These are phyloP conservation scores for Warburgia ugandensis DNA, from an alignment of 164 flowering plant genomes.

Conservation along the genomic window DNA sequence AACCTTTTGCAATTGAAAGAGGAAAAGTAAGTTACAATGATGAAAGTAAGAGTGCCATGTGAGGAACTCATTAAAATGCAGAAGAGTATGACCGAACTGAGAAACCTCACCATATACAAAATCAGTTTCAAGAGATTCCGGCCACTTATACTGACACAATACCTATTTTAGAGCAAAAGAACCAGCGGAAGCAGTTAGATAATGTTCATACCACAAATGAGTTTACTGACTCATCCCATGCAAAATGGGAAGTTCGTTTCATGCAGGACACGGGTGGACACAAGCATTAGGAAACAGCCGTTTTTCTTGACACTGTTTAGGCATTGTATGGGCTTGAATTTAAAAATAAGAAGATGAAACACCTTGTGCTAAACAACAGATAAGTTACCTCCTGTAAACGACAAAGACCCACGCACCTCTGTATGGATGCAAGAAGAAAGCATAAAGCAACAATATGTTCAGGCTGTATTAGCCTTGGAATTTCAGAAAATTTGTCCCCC, in stretches of 20 bases:
- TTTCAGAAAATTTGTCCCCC: slow-evolving; percentile 60
- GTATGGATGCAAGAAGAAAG: slow-evolving; percentile 63
- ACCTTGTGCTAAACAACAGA: neutral
- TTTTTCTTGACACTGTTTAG: too few relatives aligned
- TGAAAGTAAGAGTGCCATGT: too few relatives aligned
- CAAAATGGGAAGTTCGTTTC: too few relatives aligned
- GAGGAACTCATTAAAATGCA: neutral
- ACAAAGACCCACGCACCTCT: slow-evolving; percentile 69
- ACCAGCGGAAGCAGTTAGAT: neutral
- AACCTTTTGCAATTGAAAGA: slow-evolving; percentile 29
- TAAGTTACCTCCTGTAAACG: slow-evolving; percentile 64
- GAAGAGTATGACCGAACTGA: neutral
- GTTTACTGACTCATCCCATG: too few relatives aligned
- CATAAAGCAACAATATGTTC: slow-evolving; percentile 54
- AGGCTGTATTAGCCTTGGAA: slow-evolving; percentile 35
- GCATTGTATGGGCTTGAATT: too few relatives aligned
- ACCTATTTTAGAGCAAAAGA: slow-evolving; percentile 26
- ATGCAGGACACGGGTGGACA: neutral
- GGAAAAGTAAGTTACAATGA: neutral
- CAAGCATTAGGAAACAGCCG: neutral
- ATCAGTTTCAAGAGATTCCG: slow-evolving; percentile 66
- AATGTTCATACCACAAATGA: neutral
- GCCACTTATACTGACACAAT: slow-evolving; percentile 67
- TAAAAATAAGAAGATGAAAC: neutral
- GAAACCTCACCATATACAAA: slow-evolving; percentile 58